These are phyloP conservation scores for Emergomyces orientalis DNA, from an alignment of 2,329 filamentous ascomycete genomes.

Conservation along the genomic window DNA sequence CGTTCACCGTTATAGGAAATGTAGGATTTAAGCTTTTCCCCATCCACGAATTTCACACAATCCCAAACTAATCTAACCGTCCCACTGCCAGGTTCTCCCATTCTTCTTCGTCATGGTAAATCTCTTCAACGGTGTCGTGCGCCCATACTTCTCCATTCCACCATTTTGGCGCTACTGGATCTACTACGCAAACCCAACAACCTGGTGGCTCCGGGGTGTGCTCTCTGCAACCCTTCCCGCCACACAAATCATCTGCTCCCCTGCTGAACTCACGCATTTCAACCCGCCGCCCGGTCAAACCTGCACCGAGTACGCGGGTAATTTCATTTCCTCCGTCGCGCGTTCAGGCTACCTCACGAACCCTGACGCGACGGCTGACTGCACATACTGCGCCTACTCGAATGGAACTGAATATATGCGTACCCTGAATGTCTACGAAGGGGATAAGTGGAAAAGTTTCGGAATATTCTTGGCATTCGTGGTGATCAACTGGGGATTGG, in stretches of 20 bases:
- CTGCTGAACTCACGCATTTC: slow-evolving; percentile 55
- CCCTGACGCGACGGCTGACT: slow-evolving; percentile 47
- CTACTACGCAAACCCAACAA: slow-evolving; percentile 59
- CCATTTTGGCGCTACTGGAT: slow-evolving; percentile 64
- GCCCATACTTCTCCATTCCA: slow-evolving; percentile 55
- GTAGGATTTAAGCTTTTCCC: slow-evolving; percentile 14
- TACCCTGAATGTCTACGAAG: slow-evolving; percentile 8
- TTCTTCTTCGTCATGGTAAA: slow-evolving; percentile 75
- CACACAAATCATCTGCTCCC: slow-evolving; percentile 43
- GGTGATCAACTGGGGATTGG: slow-evolving; percentile 9
- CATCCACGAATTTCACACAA: slow-evolving; percentile 1
- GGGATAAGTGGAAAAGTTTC: slow-evolving; percentile 11
- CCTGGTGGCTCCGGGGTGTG: slow-evolving; percentile 64
- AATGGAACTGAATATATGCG: slow-evolving; percentile 7
- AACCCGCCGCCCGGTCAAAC: slow-evolving; percentile 55
- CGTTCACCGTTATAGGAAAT: slow-evolving; percentile 69
- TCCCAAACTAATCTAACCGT: slow-evolving; percentile 8
- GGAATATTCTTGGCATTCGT: slow-evolving; percentile 12
- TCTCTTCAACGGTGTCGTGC: slow-evolving; percentile 68
- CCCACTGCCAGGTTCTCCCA: slow-evolving; percentile 45
- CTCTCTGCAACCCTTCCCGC: slow-evolving; percentile 53
- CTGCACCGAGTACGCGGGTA: slow-evolving; percentile 54
- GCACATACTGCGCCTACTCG: slow-evolving; percentile 26
- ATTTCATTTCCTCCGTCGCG: slow-evolving; percentile 42
- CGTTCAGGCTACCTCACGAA: slow-evolving; percentile 53